phyloP scores from a whole-genome alignment of 257 asterid species.

The Solanum okadae region DNA sequence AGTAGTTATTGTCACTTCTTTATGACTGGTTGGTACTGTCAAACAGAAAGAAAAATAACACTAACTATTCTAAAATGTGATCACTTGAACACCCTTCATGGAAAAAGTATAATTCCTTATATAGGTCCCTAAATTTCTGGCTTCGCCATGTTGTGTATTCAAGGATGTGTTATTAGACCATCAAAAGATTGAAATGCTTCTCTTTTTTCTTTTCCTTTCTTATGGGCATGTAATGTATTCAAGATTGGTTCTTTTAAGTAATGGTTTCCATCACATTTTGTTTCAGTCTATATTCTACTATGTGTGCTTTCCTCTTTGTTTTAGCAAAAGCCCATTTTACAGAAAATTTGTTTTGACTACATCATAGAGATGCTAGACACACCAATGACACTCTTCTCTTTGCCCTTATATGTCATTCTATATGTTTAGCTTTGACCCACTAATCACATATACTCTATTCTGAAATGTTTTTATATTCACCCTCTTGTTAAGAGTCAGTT shows the following conservation, averaged over 20 bases:
- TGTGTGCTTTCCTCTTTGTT: neutral
- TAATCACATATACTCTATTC: neutral
- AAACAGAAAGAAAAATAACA: neutral
- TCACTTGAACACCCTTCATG: neutral
- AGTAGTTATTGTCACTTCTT: conserved; percentile 70
- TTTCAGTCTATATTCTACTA: neutral
- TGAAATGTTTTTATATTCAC: neutral
- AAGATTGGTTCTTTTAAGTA: neutral
- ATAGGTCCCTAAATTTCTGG: too few species aligned
- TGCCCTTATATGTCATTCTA: neutral
- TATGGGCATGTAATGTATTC: neutral
- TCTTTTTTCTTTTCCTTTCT: neutral
- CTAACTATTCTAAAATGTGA: neutral
- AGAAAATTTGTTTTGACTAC: neutral
- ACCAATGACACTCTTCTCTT: neutral
- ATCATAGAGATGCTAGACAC: neutral
- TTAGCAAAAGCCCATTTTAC: neutral
- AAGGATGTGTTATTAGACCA: too few species aligned
- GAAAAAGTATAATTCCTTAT: neutral
- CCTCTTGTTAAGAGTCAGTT: neutral
- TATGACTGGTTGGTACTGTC: conserved; percentile 35
- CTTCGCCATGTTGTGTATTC: too few species aligned
- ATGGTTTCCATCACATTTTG: neutral
- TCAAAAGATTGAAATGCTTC: neutral
- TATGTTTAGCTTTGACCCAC: neutral